Base-by-base conservation (phyloP, 768 basidiomycete species). In the Hygrocybe coccinea region DNA sequence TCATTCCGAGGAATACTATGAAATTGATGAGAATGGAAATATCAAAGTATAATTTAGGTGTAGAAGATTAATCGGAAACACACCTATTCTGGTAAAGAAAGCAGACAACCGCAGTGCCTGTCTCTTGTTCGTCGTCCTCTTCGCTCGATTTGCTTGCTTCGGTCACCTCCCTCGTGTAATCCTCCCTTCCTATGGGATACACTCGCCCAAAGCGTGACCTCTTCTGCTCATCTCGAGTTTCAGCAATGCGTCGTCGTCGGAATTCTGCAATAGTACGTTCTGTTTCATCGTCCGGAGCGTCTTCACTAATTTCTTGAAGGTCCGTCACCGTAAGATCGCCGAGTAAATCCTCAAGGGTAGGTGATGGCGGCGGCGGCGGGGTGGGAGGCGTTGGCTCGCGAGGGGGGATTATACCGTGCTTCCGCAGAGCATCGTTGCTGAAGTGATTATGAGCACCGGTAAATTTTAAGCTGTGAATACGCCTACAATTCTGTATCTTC, bases 401-500 rank as follows among this genome's bases (percentile, higher is more conserved):
- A 0, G 89, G 87, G 2, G 92, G 91, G 22, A 97, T 73, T 65
- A 97, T 95, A 15, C 94, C 95, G 63, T 94, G 83, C 63, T 93
- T 93, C 56, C 93, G 87, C 10, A 97, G 82, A 19, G 89, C 90
- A 66, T 97, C 95, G 70, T 95, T 94, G 73, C 94, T 97, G n/a
- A 10, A 25, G 45, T 56, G 55, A 50, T 44, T 15, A 41, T 22
- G 21, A 35, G 22, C 36, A 4, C 15, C 22, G n/a, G 24, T 57
- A 2, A 49, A 6, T 12, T 35, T 22, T 19, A 34, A 6, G 37
- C 11, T 3, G 11, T 17, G 8, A 25, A 14, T 24, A 19, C 12
- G 70, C 89, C 71, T 69, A 95, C 94, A 97, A 97, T 80, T 97
- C 94, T 2, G 94, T 95, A 69, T 97, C 94, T 76, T 95, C 89